Conservation (phyloP, 176 grass and related monocot species). For the Juncus inflexus region DNA sequence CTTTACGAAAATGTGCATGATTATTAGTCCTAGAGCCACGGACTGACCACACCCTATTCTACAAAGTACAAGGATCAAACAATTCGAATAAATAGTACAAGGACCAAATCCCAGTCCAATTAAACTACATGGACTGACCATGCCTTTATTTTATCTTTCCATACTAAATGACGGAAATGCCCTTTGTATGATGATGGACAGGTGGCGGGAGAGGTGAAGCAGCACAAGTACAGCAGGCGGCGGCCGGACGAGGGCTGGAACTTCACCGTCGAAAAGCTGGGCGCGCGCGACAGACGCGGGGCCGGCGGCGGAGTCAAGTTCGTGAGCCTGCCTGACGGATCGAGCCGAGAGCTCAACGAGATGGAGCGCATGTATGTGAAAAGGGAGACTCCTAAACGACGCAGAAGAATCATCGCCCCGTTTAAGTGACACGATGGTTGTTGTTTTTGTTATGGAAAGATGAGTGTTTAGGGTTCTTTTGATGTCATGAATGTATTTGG, state of each 20-base stretch:
- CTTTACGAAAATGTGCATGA: too few relatives aligned
- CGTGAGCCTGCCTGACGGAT: constrained; percentile 80
- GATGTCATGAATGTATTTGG: too few relatives aligned
- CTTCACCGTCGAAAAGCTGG: constrained; percentile 88
- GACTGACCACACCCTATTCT: too few relatives aligned
- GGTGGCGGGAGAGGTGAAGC: constrained; percentile 84
- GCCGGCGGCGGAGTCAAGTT: constrained; percentile 75
- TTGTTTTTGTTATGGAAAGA: too few relatives aligned
- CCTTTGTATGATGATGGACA: constrained; percentile 2
- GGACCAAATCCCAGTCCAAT: too few relatives aligned
- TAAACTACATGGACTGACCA: too few relatives aligned
- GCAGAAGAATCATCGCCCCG: constrained; percentile 79
- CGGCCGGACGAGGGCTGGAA: constrained; percentile 70
- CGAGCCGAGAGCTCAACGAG: constrained; percentile 64
- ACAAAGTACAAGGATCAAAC: too few relatives aligned
- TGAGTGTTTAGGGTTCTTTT: too few relatives aligned
- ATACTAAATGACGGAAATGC: too few relatives aligned
- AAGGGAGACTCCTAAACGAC: constrained; percentile 74
- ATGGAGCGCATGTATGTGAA: constrained; percentile 96
- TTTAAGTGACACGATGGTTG: constrained; percentile 41
- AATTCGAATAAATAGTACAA: too few relatives aligned
- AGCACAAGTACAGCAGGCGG: constrained; percentile 88
- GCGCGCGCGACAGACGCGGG: constrained; percentile 53
- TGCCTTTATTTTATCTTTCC: too few relatives aligned
- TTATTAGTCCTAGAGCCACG: too few relatives aligned